Percentiles rank a stretch among this genome's conserved stretches.
These are phyloP conservation scores for Salix udensis DNA, from an alignment of 345 rosid species.

Conservation along the genomic window DNA sequence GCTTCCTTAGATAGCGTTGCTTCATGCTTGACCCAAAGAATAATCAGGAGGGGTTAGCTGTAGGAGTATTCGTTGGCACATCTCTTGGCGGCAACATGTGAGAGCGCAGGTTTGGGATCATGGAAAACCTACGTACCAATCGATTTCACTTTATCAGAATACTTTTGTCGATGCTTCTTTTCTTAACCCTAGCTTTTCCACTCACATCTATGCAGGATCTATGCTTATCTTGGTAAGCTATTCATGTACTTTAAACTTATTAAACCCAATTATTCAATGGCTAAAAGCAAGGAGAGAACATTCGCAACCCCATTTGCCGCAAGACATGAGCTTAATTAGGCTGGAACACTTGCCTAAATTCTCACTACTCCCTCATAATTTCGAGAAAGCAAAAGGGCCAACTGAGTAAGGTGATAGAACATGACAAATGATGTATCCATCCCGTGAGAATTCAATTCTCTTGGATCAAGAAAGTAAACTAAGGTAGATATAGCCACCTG, in stretches of 20 bases:
- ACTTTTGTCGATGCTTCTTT: no score
- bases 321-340: not conserved
- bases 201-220: conserved; percentile 8
- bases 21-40: not conserved
- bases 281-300: not conserved
- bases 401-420: not conserved
- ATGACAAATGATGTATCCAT: not conserved
- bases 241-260: not conserved
- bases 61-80: no score
- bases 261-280: not conserved
- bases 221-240: not conserved
- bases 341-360: not conserved
- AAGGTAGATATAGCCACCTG: not conserved
- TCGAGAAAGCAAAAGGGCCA: not conserved
- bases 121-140: not conserved
- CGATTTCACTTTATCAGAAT: not conserved
- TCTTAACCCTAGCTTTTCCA: not conserved
- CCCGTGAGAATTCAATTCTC: not conserved
- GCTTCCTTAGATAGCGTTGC: not conserved
- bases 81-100: not conserved
- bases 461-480: no score
- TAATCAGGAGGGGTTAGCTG: no score
- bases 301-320: not conserved
- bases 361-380: not conserved
- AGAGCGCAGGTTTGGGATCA: not conserved